Percentiles rank a stretch among this genome's conserved stretches.
Evolutionary conservation across 2,329 filamentous ascomycete genomes (phyloP).

Genomic region (Colletotrichum sp.): DNA sequence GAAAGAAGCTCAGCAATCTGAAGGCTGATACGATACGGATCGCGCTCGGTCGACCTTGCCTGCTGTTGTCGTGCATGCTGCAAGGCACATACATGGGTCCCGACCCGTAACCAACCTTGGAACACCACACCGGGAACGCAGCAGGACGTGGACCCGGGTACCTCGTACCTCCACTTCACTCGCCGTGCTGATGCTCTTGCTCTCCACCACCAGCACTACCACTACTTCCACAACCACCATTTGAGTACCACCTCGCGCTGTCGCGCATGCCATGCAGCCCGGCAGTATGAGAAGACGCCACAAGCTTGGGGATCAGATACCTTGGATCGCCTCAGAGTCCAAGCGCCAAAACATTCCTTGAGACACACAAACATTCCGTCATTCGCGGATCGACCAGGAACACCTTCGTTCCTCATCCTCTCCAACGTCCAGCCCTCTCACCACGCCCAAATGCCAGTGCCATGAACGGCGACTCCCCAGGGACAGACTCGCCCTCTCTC

Average conservation of each 20-base stretch:
- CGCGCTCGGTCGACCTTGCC: neutral
- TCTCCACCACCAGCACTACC: neutral
- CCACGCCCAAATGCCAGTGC: neutral
- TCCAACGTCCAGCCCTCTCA: neutral
- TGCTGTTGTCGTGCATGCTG: neutral
- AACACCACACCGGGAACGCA: neutral
- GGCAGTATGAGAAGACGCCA: slow-evolving; percentile 3
- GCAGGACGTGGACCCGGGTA: neutral
- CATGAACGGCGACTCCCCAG: slow-evolving; percentile 7
- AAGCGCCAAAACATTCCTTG: slow-evolving; percentile 5
- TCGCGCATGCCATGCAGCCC: neutral
- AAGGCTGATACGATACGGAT: neutral
- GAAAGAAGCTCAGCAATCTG: neutral
- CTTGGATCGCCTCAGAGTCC: neutral
- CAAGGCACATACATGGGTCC: neutral
- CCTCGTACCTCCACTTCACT: neutral
- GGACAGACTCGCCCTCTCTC: slow-evolving; percentile 4
- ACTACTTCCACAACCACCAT: neutral
- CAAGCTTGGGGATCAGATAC: slow-evolving; percentile 8
- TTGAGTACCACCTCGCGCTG: neutral
- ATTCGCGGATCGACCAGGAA: neutral
- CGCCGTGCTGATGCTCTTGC: neutral
- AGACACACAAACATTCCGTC: neutral
- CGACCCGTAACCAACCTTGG: neutral
- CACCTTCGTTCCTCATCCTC: neutral